Base-by-base conservation (phyloP, 352 stramenopile genomes). In the Elongisporangium senticosum region DNA sequence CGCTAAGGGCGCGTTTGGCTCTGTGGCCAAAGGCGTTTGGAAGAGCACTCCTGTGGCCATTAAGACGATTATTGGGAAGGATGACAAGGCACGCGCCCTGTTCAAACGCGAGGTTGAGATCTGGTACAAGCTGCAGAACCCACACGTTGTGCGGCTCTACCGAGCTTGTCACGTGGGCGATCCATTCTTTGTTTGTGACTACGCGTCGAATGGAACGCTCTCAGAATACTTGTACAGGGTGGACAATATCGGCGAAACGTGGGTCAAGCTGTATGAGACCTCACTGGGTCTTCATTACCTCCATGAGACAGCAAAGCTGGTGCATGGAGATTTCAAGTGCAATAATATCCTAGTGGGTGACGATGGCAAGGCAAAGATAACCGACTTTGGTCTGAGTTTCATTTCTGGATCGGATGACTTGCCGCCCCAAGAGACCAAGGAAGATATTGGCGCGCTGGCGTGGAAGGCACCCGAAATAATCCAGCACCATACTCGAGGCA, bases 261-360 rank as follows among this genome's bases (percentile, higher is more conserved):
- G 63, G 63, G 55, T 62, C 22, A 70, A 70, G 23, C 28, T 71
- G 0, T 58, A 67, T 13, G 52, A 75, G 13, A 62, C 61, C 14
- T 66, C 68, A 0, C 56, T 77, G 13, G 71, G 71, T 0, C 49
- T 79, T 1, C 63, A 69, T 26, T 77, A 75, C 21, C 50, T 79
- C 3, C 71, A 79, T n/a, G 50, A 60, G 14, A 43, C 33, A 2
- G 59, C 59, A 21, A 51, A 49, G 0, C 68, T 77, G 22, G 59
- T 79, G 22, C 71, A 79, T 22, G 68, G 64, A 33, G 69, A 79
- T 52, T 39, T 79, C 7, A 79, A 77, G 26, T 55, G 62, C 19
- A 71, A 58, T 56, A 74, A 74, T 17, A 58, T 74, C 4, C 47
- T 77, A 6, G 66, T 77, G 4, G 63, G 69, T n/a, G 53, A 52